Evolutionary conservation across 1,284 basidiomycete genomes (phyloP), one percentile per base, ranked within the genome.

Genomic region (Cutaneotrichosporon sp.): DNA sequence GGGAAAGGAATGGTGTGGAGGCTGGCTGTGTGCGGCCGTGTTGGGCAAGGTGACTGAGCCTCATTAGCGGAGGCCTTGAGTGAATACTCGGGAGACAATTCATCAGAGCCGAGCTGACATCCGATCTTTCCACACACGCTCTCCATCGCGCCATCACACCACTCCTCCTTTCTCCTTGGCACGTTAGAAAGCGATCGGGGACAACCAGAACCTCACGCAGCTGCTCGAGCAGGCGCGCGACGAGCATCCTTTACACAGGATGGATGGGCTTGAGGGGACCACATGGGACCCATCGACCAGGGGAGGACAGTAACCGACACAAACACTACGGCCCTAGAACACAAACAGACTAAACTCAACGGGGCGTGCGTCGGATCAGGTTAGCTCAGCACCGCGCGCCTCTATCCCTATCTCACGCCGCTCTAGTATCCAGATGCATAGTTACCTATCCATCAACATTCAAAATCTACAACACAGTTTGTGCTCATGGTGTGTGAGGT

Each of bases 171-270:
- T 59, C 18, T 5, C 34, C 2, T 42, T 60, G 42, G 63, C 50
- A 52, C 13, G 36, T 14, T 75, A 96, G 93, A 87, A 85, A 81
- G 91, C 92, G 0, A 89, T 97, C 40, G 87, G 86, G 65, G 86
- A 89, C 26, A 91, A 89, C 72, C 88, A 89, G 55, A 76, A 71
- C 6, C 82, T 97, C 22, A 88, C 88, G 26, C 84, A 85, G 3
- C 81, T 96, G 58, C 83, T 97, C 8, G 84, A 88, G 55, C 89
- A 91, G 76, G 91, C 93, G 5, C 83, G 91, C 64, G 84, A 87
- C 64, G 91, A 94, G 67, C 90, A 92, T 73, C 90, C 91, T 1
- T 80, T 93, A 34, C 66, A 73, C 21, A 63, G 62, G 49, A 67
- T 74, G 62, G 70, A 73, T 36, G 72, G 75, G n/a, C 64, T 77